These are phyloP conservation scores for Rhodotorula mucilaginosa DNA, from an alignment of 1,284 basidiomycete species.

Conservation along the genomic window DNA sequence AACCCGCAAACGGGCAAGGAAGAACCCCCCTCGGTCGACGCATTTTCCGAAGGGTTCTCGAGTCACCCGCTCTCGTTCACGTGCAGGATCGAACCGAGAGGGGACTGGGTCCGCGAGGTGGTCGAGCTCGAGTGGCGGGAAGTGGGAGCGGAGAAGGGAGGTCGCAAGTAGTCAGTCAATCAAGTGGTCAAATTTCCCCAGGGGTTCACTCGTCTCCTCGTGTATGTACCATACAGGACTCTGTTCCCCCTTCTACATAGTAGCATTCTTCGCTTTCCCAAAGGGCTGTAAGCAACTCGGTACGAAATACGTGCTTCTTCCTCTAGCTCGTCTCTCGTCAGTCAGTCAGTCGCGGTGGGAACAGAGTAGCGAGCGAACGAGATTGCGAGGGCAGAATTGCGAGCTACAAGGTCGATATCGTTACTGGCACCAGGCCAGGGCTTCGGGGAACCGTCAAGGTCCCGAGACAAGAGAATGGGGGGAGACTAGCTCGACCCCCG, in stretches of 20 bases:
- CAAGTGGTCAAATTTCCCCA: too few species aligned
- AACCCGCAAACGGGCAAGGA: slow-evolving; percentile 6
- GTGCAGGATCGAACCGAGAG: slow-evolving; percentile 29
- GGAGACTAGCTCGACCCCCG: not conserved
- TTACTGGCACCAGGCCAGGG: not conserved
- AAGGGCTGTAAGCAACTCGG: too few species aligned
- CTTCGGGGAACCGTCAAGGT: not conserved
- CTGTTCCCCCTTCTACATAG: too few species aligned
- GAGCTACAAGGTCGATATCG: too few species aligned
- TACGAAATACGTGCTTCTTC: too few species aligned
- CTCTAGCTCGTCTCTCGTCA: too few species aligned
- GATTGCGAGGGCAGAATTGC: not conserved
- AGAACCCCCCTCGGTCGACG: slow-evolving; percentile 31
- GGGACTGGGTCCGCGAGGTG: slow-evolving; percentile 20
- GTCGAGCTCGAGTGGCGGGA: slow-evolving; percentile 12
- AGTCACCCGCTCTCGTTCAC: slow-evolving; percentile 41
- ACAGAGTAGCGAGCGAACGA: too few species aligned
- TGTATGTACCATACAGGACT: too few species aligned
- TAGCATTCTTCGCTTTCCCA: too few species aligned
- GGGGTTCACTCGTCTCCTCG: too few species aligned
- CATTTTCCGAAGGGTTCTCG: slow-evolving; percentile 42
- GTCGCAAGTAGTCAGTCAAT: not conserved
- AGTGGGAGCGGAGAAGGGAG: not conserved
- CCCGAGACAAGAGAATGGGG: not conserved
- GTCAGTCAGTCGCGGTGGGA: too few species aligned